These are phyloP conservation scores for Solanum arcanum DNA, from an alignment of 257 asterid species.

Conservation along the genomic window DNA sequence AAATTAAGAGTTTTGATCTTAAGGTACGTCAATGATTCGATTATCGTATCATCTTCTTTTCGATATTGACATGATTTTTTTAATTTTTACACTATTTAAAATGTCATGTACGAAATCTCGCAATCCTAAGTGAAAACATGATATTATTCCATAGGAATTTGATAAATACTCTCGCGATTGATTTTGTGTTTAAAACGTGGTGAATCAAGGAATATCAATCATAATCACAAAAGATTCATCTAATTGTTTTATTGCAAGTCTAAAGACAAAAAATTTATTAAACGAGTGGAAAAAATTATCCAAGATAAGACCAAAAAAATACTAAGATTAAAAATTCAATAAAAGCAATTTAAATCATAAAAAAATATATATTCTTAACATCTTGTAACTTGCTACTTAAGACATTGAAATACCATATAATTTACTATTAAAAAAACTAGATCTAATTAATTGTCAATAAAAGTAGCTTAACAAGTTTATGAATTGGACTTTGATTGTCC, in stretches of 20 bases:
- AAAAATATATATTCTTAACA: background rate
- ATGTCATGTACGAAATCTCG: background rate
- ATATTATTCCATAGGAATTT: background rate
- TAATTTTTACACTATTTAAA: background rate
- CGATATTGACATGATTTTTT: background rate
- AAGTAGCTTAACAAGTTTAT: background rate
- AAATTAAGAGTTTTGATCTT: too few species aligned
- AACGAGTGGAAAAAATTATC: background rate
- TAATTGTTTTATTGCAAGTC: background rate
- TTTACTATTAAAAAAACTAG: too few species aligned
- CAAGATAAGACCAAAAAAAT: background rate
- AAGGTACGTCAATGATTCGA: background rate
- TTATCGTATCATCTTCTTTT: background rate
- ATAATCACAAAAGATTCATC: background rate
- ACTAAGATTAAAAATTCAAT: background rate
- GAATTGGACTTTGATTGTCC: background rate
- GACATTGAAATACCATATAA: background rate
- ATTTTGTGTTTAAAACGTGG: background rate
- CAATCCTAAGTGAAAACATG: background rate
- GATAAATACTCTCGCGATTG: background rate
- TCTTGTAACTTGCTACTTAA: background rate
- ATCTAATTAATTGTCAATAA: too few species aligned
- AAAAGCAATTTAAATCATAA: background rate
- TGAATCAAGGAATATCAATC: background rate
- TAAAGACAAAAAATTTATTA: background rate